Evolutionary conservation across 2,329 filamentous ascomycete species (phyloP), one percentile per base, ranked within the genome.

Genomic region (Cladophialophora bantiana): DNA sequence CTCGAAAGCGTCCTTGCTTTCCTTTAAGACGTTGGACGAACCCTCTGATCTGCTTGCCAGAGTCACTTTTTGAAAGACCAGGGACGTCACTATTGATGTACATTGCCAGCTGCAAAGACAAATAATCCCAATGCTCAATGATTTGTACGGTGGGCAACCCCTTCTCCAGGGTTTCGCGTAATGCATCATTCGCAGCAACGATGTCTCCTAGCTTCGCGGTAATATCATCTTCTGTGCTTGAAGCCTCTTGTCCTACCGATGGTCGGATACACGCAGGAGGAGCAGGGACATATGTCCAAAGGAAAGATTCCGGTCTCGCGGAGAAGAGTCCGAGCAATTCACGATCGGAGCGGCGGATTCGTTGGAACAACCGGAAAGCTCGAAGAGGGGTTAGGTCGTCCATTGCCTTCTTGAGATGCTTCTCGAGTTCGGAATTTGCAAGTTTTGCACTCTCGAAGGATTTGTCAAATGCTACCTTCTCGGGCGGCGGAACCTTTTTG

Each of bases 41-140:
- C 18, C 95, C 95, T 73, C 95, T 88, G 74, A 95, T 96, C 0
- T 91, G 87, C 78, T 96, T 97, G 66, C 93, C 92, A 67, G 93
- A 90, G 7, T 93, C 92, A 12, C 90, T 90, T 74, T 96, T 93
- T 73, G 94, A 90, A n/a, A 99, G 85, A 34, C 94, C 94, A 0
- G 95, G 95, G 2, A 96, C 89, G 73, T 97, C 94, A 70, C 94
- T 97, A 81, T 99, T 98, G 78, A 99, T 94, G 77, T 99, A 98
- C 85, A 98, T 93, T 68, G 94, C 95, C 67, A 98, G 91, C 75
- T 98, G 94, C 7, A 97, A 85, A 75, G 98, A 94, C 68, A 99
- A 83, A 74, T 94, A 98, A 76, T 99, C 95, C 95, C 95, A 99
- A 74, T 97, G 93, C 77, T 99, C 95, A 89, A 98, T 96, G 64